Base-by-base conservation (phyloP, 176 grass and related monocot species). In the Carex littledalei region DNA sequence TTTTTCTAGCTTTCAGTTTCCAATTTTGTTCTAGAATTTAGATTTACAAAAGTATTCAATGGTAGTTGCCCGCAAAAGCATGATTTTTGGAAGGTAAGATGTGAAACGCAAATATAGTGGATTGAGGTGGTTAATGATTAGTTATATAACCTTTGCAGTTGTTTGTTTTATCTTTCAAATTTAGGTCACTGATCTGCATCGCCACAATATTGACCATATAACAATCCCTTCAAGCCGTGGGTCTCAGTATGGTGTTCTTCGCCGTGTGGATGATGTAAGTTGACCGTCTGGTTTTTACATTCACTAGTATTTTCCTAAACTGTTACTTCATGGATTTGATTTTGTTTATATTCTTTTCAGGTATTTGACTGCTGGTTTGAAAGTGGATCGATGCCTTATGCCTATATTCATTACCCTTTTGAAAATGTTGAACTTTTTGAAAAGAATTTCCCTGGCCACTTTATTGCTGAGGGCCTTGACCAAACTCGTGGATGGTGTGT, bases 291-390 rank as follows among this genome's bases (percentile, higher is more conserved):
- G 22, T 26, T 77, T 39, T 15, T 9, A 78, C 24, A 78, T 55
- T 32, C 11, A 49, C 13, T 53, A 31, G 18, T 53, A 55, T 56
- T 54, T 50, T 50, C 47, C 13, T 6, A 13, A 15, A 34, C 8
- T 64, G 1, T 45, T 81, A 69, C 11, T 78, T 86, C 54, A 11
- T 55, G 7, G 55, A 43, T 80, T 67, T 37, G 24, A 80, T 86
- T 54, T 66, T 79, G 6, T 64, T 64, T 63, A 29, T 67, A 54
- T 66, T 66, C 21, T 80, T 79, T 87, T 85, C 85, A 99, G 96
- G 96, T 99, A 85, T 99, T 99, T 6, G 96, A 99, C 71, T 99
- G 96, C 85, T 99, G 96, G 96, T 99, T 99, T 84, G 96, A 99
- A 86, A 99, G 96, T 81, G 93, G 93, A 49, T 99, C 93, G 6